Conservation (phyloP, 192 early-diverging fungal genomes). For the Powellomyces hirtus region DNA sequence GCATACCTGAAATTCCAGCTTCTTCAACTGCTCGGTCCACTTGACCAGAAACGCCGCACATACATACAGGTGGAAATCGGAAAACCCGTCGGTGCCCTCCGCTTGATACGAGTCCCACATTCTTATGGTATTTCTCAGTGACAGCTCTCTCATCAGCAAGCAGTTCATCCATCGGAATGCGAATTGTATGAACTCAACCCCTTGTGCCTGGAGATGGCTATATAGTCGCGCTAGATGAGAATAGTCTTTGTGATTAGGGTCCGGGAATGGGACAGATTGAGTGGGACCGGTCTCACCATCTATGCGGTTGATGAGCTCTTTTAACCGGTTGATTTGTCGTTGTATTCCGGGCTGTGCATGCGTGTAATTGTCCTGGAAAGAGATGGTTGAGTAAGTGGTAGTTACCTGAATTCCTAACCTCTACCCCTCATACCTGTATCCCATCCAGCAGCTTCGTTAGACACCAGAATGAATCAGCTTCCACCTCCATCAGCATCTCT, state of each 20-base stretch:
- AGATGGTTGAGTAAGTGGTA: neutral
- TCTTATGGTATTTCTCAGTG: slow-evolving; percentile 80
- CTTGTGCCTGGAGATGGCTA: slow-evolving; percentile 79
- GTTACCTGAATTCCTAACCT: neutral
- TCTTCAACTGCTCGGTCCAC: slow-evolving; percentile 81
- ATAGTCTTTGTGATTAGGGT: too few relatives aligned
- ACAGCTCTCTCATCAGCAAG: slow-evolving; percentile 93
- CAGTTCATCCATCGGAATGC: slow-evolving; percentile 99
- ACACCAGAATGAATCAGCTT: slow-evolving; percentile 98
- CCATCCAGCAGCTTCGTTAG: slow-evolving; percentile 93
- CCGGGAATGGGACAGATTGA: neutral
- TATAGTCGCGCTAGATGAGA: slow-evolving; percentile 64
- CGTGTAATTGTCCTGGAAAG: slow-evolving; percentile 87
- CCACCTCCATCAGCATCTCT: slow-evolving; percentile 66
- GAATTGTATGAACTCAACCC: slow-evolving; percentile 98
- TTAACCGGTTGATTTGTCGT: slow-evolving; percentile 81
- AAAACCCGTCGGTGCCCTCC: slow-evolving; percentile 87
- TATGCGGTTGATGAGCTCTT: slow-evolving; percentile 89
- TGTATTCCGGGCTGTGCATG: slow-evolving; percentile 96
- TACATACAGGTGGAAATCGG: slow-evolving; percentile 96
- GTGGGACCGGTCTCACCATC: slow-evolving; percentile 59
- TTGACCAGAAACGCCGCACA: slow-evolving; percentile 97
- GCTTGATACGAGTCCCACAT: slow-evolving; percentile 99
- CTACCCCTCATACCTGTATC: slow-evolving; percentile 69
- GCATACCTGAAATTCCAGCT: slow-evolving; percentile 90